These are phyloP conservation scores for Diaporthe sp. DNA, from an alignment of 2,329 filamentous ascomycete genomes.

Conservation along the genomic window DNA sequence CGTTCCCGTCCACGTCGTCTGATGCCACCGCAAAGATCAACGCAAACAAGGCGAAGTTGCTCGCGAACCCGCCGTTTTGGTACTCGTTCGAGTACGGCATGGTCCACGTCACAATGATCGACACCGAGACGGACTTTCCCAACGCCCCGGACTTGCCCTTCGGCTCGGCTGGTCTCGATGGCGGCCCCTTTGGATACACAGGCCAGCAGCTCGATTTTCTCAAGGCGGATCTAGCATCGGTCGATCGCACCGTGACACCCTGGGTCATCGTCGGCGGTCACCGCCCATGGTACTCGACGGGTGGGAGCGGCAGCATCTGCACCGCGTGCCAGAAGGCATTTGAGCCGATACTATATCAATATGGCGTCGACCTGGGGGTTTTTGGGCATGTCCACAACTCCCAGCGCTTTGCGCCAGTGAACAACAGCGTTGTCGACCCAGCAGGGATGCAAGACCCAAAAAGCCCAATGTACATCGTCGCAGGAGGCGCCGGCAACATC, in stretches of 20 bases:
- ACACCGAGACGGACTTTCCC: slow-evolving; percentile 68
- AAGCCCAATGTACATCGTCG: slow-evolving; percentile 64
- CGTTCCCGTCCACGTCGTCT: slow-evolving; percentile 60
- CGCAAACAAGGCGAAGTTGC: slow-evolving; percentile 55
- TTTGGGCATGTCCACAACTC: slow-evolving; percentile 70
- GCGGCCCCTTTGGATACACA: slow-evolving; percentile 59
- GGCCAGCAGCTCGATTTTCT: slow-evolving; percentile 66
- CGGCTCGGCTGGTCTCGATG: slow-evolving; percentile 53
- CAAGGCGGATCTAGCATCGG: slow-evolving; percentile 63
- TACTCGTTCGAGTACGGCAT: slow-evolving; percentile 71
- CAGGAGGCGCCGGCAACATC: slow-evolving; percentile 66
- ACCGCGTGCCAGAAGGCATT: slow-evolving; percentile 61
- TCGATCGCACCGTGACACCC: slow-evolving; percentile 65
- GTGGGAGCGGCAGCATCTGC: slow-evolving; percentile 47
- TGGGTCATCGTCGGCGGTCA: slow-evolving; percentile 60
- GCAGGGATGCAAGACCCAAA: slow-evolving; percentile 50
- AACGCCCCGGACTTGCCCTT: slow-evolving; percentile 56
- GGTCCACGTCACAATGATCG: slow-evolving; percentile 63
- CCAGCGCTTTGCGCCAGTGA: slow-evolving; percentile 60
- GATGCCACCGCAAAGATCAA: slow-evolving; percentile 51
- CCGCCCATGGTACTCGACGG: slow-evolving; percentile 59
- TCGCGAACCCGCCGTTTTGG: slow-evolving; percentile 66
- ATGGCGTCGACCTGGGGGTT: slow-evolving; percentile 66
- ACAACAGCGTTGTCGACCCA: slow-evolving; percentile 48
- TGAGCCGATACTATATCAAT: slow-evolving; percentile 63